These are phyloP conservation scores for Orbilia brochopaga DNA, from an alignment of 2,329 filamentous ascomycete species.

Conservation along the genomic window DNA sequence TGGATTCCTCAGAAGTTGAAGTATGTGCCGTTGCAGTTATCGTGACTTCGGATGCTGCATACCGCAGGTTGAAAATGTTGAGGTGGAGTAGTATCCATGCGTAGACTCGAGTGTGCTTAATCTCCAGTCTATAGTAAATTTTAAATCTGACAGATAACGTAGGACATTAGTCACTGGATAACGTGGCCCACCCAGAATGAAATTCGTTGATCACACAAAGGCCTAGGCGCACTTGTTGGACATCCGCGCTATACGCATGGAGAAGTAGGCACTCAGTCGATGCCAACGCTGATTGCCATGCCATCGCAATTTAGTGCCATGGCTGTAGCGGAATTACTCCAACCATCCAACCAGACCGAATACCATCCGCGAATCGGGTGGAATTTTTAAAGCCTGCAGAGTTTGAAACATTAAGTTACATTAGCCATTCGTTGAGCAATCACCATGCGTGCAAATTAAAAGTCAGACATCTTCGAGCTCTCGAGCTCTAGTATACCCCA, in stretches of 20 bases:
- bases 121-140: no score
- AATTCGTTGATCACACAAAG: no score
- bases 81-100: slow-evolving; percentile 20
- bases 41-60: no score
- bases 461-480: slow-evolving; percentile 2
- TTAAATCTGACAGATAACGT: no score
- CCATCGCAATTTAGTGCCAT: background rate
- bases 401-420: slow-evolving; percentile 40
- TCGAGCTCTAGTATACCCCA: slow-evolving; percentile 16
- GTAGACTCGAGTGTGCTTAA: background rate
- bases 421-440: slow-evolving; percentile 29
- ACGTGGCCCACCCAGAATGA: no score
- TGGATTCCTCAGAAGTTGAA: no score
- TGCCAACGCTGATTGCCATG: no score
- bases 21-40: no score
- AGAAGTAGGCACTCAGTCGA: no score
- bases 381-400: slow-evolving; percentile 36
- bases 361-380: slow-evolving; percentile 23
- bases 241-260: no score
- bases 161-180: no score
- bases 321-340: background rate
- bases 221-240: no score
- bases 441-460: slow-evolving; percentile 9
- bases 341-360: background rate
- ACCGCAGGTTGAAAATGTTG: slow-evolving; percentile 6